Evolutionary conservation across 805 yeast genomes (phyloP).

Genomic region (Nadsonia fulvescens): DNA sequence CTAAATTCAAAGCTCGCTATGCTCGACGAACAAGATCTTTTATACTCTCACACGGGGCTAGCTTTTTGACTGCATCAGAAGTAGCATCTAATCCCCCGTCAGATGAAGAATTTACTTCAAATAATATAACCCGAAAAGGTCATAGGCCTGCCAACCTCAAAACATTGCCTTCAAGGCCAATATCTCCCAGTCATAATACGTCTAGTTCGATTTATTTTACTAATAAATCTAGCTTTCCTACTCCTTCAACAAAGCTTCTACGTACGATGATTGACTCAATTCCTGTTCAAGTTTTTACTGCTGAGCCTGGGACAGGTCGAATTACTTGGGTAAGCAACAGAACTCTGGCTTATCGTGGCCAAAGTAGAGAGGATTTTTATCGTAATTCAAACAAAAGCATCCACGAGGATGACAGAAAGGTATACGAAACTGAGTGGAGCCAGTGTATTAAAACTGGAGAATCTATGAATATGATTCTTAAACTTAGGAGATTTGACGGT

Average conservation of each 20-base stretch:
- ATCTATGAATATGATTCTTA: slow-evolving; percentile 13
- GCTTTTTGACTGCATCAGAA: too few species aligned
- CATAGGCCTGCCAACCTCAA: not conserved
- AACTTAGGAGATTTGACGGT: slow-evolving; percentile 17
- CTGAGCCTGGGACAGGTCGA: slow-evolving; percentile 15
- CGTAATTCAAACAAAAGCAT: slow-evolving; percentile 10
- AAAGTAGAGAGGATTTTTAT: slow-evolving; percentile 13
- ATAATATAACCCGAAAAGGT: not conserved
- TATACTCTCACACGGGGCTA: too few species aligned
- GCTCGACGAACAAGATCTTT: too few species aligned
- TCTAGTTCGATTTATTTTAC: too few species aligned
- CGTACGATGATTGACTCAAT: slow-evolving; percentile 18
- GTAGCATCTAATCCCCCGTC: too few species aligned
- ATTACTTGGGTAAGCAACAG: slow-evolving; percentile 18
- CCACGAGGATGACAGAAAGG: slow-evolving; percentile 16
- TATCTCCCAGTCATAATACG: too few species aligned
- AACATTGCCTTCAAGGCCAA: too few species aligned
- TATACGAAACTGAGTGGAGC: slow-evolving; percentile 13
- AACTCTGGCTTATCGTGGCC: slow-evolving; percentile 16
- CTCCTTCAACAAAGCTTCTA: slow-evolving; percentile 12
- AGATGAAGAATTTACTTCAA: not conserved
- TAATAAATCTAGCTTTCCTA: too few species aligned
- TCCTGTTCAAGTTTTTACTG: slow-evolving; percentile 18
- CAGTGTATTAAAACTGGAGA: slow-evolving; percentile 14
- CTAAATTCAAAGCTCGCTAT: too few species aligned